Evolutionary conservation across 495 filamentous ascomycete species (phyloP).

Genomic region (Penicillium fimorum): DNA sequence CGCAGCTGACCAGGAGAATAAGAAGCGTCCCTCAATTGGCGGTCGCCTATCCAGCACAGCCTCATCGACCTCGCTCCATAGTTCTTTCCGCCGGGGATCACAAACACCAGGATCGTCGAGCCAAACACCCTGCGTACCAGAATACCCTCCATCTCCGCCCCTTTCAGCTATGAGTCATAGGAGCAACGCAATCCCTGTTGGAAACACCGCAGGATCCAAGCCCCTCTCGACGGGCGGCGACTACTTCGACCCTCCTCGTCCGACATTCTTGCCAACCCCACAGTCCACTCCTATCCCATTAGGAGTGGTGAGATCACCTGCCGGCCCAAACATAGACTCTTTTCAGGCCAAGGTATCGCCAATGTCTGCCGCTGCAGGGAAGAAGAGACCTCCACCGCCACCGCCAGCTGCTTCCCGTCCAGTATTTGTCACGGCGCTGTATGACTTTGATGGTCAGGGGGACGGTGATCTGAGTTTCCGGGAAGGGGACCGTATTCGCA

Average conservation of each 20-base stretch:
- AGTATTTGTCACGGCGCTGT: constrained; percentile 75
- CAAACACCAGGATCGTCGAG: constrained; percentile 23
- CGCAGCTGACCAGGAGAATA: constrained; percentile 49
- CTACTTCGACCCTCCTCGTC: constrained; percentile 18
- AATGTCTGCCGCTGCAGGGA: constrained; percentile 36
- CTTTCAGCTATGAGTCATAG: constrained; percentile 20
- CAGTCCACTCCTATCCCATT: constrained; percentile 17
- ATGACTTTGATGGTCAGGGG: constrained; percentile 71
- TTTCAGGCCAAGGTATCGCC: constrained; percentile 40
- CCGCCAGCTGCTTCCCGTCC: constrained; percentile 59
- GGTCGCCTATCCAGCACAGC: constrained; percentile 19
- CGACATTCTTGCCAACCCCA: constrained; percentile 9
- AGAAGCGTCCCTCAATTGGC: constrained; percentile 29
- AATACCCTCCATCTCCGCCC: constrained; percentile 18
- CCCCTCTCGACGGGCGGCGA: constrained; percentile 24
- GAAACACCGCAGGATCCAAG: constrained; percentile 19
- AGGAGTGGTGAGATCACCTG: constrained; percentile 22
- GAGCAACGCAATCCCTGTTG: constrained; percentile 4
- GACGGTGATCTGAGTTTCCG: constrained; percentile 75
- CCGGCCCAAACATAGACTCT: constrained; percentile 45
- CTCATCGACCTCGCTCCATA: constrained; percentile 9
- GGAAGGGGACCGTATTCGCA: constrained; percentile 81
- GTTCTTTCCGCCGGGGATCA: constrained; percentile 16
- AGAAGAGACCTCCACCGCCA: constrained; percentile 67
- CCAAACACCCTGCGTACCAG: constrained; percentile 14